These are phyloP conservation scores for Arabidopsis lyrata DNA, from an alignment of 441 rosid genomes.

Conservation along the genomic window DNA sequence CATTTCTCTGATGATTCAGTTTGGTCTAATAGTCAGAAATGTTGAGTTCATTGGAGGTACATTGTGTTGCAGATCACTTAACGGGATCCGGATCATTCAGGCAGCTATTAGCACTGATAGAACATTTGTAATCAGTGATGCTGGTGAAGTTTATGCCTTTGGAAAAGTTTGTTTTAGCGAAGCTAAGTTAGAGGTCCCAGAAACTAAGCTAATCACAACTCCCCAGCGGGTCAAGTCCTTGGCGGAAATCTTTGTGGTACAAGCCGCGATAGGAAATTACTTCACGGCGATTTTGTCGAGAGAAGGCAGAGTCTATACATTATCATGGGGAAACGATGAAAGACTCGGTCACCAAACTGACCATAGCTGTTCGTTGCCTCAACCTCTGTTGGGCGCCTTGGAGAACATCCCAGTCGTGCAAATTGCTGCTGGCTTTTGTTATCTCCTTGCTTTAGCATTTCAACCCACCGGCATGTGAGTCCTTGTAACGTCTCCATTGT, in stretches of 20 bases:
- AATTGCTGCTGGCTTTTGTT: slow-evolving; percentile 93
- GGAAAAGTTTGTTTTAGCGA: slow-evolving; percentile 83
- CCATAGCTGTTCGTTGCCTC: slow-evolving; percentile 71
- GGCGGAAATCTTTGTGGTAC: slow-evolving; percentile 81
- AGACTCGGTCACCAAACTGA: slow-evolving; percentile 84
- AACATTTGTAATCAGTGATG: slow-evolving; percentile 94
- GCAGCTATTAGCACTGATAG: slow-evolving; percentile 85
- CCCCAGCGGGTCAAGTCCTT: slow-evolving; percentile 81
- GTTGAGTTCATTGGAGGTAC: slow-evolving; percentile 55
- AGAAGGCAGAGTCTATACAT: slow-evolving; percentile 94
- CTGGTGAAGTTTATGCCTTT: slow-evolving; percentile 83
- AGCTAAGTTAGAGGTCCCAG: slow-evolving; percentile 60
- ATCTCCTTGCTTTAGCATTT: slow-evolving; percentile 90
- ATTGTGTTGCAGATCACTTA: slow-evolving; percentile 85
- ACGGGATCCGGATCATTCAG: slow-evolving; percentile 87
- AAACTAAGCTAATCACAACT: slow-evolving; percentile 60
- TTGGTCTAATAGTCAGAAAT: slow-evolving; percentile 43
- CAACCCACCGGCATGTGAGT: slow-evolving; percentile 95
- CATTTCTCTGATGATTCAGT: slow-evolving; percentile 43
- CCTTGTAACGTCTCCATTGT: slow-evolving; percentile 26
- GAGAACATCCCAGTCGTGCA: slow-evolving; percentile 88
- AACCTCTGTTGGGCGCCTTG: slow-evolving; percentile 79
- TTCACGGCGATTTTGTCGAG: slow-evolving; percentile 90
- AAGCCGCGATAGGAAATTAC: slow-evolving; percentile 85
- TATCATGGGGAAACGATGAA: slow-evolving; percentile 88